Base-by-base conservation (phyloP, 768 basidiomycete genomes). In the Dacryopinax primogenitus region DNA sequence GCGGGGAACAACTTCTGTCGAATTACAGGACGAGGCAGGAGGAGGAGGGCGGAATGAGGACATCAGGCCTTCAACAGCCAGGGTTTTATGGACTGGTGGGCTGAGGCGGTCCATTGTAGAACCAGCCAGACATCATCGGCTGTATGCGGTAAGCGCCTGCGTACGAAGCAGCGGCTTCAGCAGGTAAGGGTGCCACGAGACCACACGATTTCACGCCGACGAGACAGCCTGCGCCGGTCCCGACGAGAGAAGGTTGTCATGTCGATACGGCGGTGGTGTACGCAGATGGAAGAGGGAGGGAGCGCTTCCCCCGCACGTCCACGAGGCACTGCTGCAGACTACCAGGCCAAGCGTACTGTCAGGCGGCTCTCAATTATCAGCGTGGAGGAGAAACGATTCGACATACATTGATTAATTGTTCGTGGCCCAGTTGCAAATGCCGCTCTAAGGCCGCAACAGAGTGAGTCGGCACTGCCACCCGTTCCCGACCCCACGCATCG, bases 301-400 rank as follows among this genome's bases (percentile, higher is more conserved):
- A 15, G 11, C 9, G 51, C 26, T 15, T 18, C 32, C 51, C 51
- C 51, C 51, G 51, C 51, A 58, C 41, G 41, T 18, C 6, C 51
- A 58, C 51, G 51, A 58, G 51, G 51, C 51, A 58, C 26, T 58
- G 51, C 51, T 26, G 15, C 26, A 30, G 15, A 30, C 26, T 58
- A 58, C 51, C 51, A 58, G 51, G 51, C 51, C 51, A 58, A 44
- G n/a, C n/a, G 37, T 39, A 39, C 37, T n/a, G n/a, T 44, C 41
- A 23, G 41, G 41, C 26, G 30, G 51, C 7, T 47, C 9, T 11
- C 32, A 15, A 58, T 58, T 30, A 32, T 58, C 30, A 26, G 51
- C 23, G 13, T 11, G 37, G 37, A 32, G 51, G 32, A 32, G 32
- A 11, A 58, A 15, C 15, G 6, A 28, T 32, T 58, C 51, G 51